phyloP scores from a whole-genome alignment of 495 filamentous ascomycete genomes.

The Penicillium atrosanguineum region DNA sequence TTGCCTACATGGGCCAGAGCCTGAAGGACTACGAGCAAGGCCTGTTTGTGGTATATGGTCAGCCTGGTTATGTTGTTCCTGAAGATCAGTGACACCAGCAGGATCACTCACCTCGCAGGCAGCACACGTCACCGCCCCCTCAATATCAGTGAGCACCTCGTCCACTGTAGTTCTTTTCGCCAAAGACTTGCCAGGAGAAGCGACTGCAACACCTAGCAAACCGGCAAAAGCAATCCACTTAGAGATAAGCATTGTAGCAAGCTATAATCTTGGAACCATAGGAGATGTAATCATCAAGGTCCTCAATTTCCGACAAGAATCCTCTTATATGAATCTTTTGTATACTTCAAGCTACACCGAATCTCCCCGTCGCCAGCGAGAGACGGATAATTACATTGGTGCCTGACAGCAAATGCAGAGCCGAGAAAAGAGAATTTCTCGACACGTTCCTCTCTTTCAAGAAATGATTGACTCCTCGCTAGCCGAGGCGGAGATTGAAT shows the following conservation, averaged over 20 bases:
- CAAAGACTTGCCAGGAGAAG: constrained; percentile 3
- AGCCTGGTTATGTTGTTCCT: too few species aligned
- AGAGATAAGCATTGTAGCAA: constrained; percentile 6
- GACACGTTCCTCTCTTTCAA: constrained; percentile 14
- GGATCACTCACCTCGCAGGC: too few species aligned
- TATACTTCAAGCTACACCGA: too few species aligned
- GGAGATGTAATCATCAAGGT: neutral
- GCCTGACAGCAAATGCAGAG: neutral
- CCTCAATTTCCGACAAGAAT: too few species aligned
- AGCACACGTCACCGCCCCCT: too few species aligned
- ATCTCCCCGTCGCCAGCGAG: neutral
- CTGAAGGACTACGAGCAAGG: too few species aligned
- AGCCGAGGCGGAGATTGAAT: constrained; percentile 13
- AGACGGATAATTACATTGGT: neutral
- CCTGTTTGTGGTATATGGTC: too few species aligned
- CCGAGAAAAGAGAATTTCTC: neutral
- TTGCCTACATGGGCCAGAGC: too few species aligned
- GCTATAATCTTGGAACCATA: neutral
- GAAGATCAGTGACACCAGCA: too few species aligned
- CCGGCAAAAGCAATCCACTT: constrained; percentile 7
- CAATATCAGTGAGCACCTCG: too few species aligned
- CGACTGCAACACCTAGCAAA: constrained; percentile 12
- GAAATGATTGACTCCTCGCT: constrained; percentile 17
- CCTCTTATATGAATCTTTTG: too few species aligned
- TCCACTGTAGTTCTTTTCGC: constrained; percentile 12